phyloP scores from a whole-genome alignment of 1,284 basidiomycete species.

The Cystobasidiaceae sp. region DNA sequence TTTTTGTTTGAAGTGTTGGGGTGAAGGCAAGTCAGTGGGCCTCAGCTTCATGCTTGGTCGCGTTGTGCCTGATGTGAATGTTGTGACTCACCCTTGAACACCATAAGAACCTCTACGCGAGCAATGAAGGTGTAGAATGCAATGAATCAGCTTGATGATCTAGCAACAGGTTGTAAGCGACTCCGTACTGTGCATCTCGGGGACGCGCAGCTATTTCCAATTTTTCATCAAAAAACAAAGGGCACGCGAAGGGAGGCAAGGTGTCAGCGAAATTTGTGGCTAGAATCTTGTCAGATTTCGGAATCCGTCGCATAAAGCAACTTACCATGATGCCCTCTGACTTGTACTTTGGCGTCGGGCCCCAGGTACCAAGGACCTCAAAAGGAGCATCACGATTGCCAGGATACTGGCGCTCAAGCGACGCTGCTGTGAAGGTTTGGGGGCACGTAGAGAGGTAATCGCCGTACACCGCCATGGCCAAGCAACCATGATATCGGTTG shows the following conservation, averaged over 20 bases:
- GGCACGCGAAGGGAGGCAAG: neutral
- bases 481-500: slow-evolving; percentile 13
- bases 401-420: slow-evolving; percentile 29
- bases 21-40: neutral
- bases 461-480: slow-evolving; percentile 8
- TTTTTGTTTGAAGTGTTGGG: neutral
- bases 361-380: slow-evolving; percentile 24
- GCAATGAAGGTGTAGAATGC: neutral
- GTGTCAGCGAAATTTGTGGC: too few species aligned
- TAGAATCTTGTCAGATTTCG: too few species aligned
- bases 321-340: slow-evolving; percentile 26
- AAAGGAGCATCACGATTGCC: slow-evolving; percentile 27
- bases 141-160: neutral
- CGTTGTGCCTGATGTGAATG: neutral
- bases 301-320: neutral
- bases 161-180: neutral
- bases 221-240: neutral
- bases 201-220: neutral
- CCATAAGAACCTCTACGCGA: neutral
- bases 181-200: slow-evolving; percentile 16
- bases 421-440: slow-evolving; percentile 21
- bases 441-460: slow-evolving; percentile 28
- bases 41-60: neutral
- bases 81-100: slow-evolving; percentile 25
- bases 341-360: slow-evolving; percentile 20